These are phyloP conservation scores for Acanthamoeba castellanii DNA, from an alignment of 208 protist species.

Conservation along the genomic window DNA sequence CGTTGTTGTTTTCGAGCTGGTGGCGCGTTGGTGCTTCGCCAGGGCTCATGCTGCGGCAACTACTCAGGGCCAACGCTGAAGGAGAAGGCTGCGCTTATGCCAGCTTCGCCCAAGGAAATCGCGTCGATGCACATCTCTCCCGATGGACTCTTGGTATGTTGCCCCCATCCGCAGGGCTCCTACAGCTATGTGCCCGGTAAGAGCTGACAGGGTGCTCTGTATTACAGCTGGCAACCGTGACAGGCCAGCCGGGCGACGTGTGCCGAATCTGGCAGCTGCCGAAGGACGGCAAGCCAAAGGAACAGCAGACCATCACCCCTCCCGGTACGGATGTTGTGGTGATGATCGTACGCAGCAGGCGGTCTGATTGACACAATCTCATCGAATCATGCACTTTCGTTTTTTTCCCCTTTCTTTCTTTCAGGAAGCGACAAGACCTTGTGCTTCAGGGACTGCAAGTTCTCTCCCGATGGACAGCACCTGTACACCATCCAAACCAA, in stretches of 20 bases:
- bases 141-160: conserved; percentile 21
- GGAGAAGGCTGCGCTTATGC: neutral
- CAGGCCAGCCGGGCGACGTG: conserved; percentile 1
- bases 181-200: neutral
- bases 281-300: neutral
- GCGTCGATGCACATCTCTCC: conserved; percentile 57
- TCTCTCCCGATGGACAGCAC: conserved; percentile 62
- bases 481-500: conserved; percentile 73
- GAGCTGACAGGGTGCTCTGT: neutral
- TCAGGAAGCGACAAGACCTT: conserved; percentile 50
- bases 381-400: neutral
- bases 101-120: conserved; percentile 20
- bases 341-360: neutral
- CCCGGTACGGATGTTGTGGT: neutral
- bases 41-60: neutral
- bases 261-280: conserved; percentile 20
- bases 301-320: neutral
- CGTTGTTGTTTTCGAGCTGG: neutral
- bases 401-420: neutral
- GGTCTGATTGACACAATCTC: neutral
- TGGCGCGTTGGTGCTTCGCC: neutral
- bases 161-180: neutral
- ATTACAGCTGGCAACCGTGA: conserved; percentile 40
- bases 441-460: conserved; percentile 64
- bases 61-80: conserved; percentile 14